phyloP scores from a whole-genome alignment of 2,329 filamentous ascomycete genomes.

The Alternaria novae-zelandiae region DNA sequence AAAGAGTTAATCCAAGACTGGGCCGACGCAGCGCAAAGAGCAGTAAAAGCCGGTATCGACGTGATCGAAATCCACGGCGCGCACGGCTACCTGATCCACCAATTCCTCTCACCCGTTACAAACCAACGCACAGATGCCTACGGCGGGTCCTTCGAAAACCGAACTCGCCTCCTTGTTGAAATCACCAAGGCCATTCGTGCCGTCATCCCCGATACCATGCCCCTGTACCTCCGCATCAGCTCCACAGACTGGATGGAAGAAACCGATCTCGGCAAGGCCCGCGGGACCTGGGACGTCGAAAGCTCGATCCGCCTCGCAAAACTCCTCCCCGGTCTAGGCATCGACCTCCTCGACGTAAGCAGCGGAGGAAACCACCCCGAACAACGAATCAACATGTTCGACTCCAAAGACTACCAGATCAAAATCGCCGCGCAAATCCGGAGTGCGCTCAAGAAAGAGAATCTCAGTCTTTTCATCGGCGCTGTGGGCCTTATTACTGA shows the following conservation, averaged over 20 bases:
- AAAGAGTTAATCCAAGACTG: conserved; percentile 49
- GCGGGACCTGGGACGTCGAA: conserved; percentile 50
- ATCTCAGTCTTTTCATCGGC: conserved; percentile 55
- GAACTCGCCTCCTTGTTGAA: conserved; percentile 49
- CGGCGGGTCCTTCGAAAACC: conserved; percentile 51
- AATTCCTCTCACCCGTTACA: conserved; percentile 50
- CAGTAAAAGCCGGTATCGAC: conserved; percentile 46
- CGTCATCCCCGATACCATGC: conserved; percentile 43
- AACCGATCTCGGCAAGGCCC: conserved; percentile 35
- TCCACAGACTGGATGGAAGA: conserved; percentile 49
- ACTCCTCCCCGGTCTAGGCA: conserved; percentile 49
- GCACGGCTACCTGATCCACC: conserved; percentile 53
- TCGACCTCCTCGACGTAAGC: conserved; percentile 56
- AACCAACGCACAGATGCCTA: conserved; percentile 53
- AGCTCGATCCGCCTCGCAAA: conserved; percentile 51
- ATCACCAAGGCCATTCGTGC: conserved; percentile 47
- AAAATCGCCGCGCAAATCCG: conserved; percentile 56
- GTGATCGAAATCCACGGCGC: conserved; percentile 53
- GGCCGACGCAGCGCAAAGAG: conserved; percentile 45
- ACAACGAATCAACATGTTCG: conserved; percentile 53
- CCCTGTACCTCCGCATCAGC: conserved; percentile 45
- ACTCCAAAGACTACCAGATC: conserved; percentile 56
- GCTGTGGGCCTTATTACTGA: conserved; percentile 62
- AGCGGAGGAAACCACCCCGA: conserved; percentile 53
- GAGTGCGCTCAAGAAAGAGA: conserved; percentile 47